Conservation (phyloP, 2,329 filamentous ascomycete genomes). For the Pseudopyricularia javanii region DNA sequence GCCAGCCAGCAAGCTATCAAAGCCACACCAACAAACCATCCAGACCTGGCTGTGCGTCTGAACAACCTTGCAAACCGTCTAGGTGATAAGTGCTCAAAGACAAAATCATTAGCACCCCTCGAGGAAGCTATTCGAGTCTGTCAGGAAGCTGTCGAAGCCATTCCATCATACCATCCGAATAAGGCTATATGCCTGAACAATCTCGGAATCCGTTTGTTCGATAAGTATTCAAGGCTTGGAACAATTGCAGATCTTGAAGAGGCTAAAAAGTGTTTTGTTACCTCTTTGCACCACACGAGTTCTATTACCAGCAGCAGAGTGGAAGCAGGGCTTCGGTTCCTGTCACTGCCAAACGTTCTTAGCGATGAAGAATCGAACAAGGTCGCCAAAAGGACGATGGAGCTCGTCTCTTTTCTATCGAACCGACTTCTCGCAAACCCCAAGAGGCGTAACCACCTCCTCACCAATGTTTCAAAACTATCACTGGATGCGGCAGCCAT, state of each 20-base stretch:
- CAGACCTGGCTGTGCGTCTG: too few species aligned
- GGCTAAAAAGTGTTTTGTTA: neutral
- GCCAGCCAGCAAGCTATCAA: too few species aligned
- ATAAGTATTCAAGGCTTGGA: neutral
- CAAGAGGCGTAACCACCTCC: neutral
- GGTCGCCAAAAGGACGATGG: neutral
- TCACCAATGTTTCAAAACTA: neutral
- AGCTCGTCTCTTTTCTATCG: neutral
- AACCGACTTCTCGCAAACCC: neutral
- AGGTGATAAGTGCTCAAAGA: too few species aligned
- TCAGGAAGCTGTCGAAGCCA: neutral
- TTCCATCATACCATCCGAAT: neutral
- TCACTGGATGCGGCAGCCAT: neutral
- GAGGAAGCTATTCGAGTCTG: neutral
- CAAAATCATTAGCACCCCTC: neutral
- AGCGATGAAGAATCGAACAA: neutral
- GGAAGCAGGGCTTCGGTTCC: neutral
- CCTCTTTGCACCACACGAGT: neutral
- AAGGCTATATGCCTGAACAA: neutral
- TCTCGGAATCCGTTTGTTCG: neutral
- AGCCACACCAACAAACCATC: too few species aligned
- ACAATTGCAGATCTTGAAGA: neutral
- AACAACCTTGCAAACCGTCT: too few species aligned
- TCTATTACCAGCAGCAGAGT: neutral
- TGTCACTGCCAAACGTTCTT: neutral